Base-by-base conservation (phyloP, 768 basidiomycete species). In the Fibroporia radiculosa region DNA sequence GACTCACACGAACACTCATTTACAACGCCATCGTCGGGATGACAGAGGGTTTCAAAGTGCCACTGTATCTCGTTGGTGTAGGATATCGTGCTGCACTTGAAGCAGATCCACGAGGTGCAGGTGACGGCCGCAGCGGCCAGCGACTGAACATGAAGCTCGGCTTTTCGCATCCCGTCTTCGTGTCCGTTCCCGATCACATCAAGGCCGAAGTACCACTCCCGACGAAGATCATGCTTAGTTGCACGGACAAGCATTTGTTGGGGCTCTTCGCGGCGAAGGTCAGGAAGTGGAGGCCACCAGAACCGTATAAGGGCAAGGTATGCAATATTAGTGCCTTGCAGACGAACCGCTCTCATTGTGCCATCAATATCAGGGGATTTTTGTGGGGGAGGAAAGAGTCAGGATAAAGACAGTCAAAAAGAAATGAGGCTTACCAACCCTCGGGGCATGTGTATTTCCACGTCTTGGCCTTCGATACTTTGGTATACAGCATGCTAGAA, bases 261-360 rank as follows among this genome's bases (percentile, higher is more conserved):
- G 92, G 92, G 1, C 70, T 89, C 52, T 95, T 95, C 60, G 87
- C 92, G 0, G 91, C 93, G 4, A 77, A 80, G 52, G 82, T 98
- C 20, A 73, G 93, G 50, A 75, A 73, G 48, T 84, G 82, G 68
- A 77, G 95, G 55, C 84, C 83, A 54, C 95, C 95, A 18, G 95
- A 99, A 61, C 93, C 93, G 13, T 99, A 97, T 67, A 91, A 97
- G 67, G 95, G 93, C 61, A 97, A 97, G 77, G 93, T 95, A 58
- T 41, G 85, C 34, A 45, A 31, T 8, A n/a, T 6, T 35, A 8
- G 34, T 19, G 7, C 16, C 16, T 8, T 6, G 34, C 34, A n/a
- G 13, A 6, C 34, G 34, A 8, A 18, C 8, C 20, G 34, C 8
- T n/a, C 34, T 35, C 8, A 35, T 8, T 8, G 8, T 19, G 16